Evolutionary conservation across 2,329 filamentous ascomycete genomes (phyloP), one percentile per base, ranked within the genome.

Genomic region (Phyllosticta capitalensis): DNA sequence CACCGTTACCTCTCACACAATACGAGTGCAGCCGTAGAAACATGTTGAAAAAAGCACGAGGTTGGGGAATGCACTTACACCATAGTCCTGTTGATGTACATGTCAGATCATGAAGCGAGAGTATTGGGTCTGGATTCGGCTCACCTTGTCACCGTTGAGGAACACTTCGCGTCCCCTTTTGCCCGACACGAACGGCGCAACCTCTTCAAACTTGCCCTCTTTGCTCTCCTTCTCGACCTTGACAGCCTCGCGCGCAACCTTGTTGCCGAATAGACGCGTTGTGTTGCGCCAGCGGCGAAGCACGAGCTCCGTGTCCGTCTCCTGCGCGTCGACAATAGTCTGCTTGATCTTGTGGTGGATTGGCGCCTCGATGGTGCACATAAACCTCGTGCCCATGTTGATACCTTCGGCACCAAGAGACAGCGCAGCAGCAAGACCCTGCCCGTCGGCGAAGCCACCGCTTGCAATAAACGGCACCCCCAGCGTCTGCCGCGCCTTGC

Each of bases 361-460:
- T 0, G 94, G 94, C 17, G 92, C 86, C 75, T 97, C 94, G 52
- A 92, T 80, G 0, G 94, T 97, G 78, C 88, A 92, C 89, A 99
- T 95, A 79, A 97, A 99, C 50, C 94, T 81, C 9, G 94, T 99
- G 61, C 94, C 94, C 94, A 99, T 99, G 77, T 99, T 99, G 76
- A 97, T 86, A 63, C 94, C 94, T 72, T 90, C 89, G 0, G 94
- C 94, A 38, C 94, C 94, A 12, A 99, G 82, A 49, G 87, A 87
- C 66, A 99, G 79, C 7, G 94, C 94, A 1, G 92, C 94, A 0
- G 94, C 94, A 20, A 99, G 82, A 3, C 94, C 94, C 68, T 95
- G 84, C 0, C 94, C 94, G 72, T 99, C 94, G 12, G 91, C 92
- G 70, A 99, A 97, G 1, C 94, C 94, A 60, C 94, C 94, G 1